Percentiles rank a stretch among this genome's conserved stretches.
Conservation (phyloP, 805 yeast species). For the Candida yuanshanica region DNA sequence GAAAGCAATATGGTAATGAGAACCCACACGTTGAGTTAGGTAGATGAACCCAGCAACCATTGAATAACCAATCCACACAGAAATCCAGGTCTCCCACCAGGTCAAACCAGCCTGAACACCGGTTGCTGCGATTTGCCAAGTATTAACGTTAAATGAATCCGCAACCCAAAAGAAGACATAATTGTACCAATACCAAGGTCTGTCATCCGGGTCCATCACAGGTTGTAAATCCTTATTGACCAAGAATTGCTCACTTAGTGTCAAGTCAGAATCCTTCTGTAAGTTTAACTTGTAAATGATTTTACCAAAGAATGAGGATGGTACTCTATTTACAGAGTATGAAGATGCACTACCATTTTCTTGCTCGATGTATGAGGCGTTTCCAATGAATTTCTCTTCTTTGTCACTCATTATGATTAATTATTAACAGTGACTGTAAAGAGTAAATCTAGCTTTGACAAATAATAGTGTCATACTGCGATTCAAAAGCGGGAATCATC, state of each 20-base stretch:
- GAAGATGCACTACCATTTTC: slow-evolving; percentile 9
- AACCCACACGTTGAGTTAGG: slow-evolving; percentile 72
- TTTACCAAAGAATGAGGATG: slow-evolving; percentile 1
- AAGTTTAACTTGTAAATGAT: slow-evolving; percentile 13
- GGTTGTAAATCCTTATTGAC: slow-evolving; percentile 75
- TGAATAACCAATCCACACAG: slow-evolving; percentile 81
- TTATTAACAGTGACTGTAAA: not conserved
- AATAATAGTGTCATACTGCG: not conserved
- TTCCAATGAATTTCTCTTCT: not conserved
- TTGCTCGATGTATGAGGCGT: slow-evolving; percentile 4
- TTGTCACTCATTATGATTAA: not conserved
- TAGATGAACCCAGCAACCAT: slow-evolving; percentile 66
- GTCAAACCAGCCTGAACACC: slow-evolving; percentile 72
- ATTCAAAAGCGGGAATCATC: not conserved
- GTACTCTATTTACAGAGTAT: not conserved
- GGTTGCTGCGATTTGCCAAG: slow-evolving; percentile 89
- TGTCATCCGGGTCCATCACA: slow-evolving; percentile 56
- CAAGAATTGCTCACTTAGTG: slow-evolving; percentile 58
- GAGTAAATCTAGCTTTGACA: too few species aligned
- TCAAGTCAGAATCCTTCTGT: slow-evolving; percentile 30
- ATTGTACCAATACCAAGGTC: slow-evolving; percentile 85
- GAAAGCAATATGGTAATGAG: slow-evolving; percentile 75
- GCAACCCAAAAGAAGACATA: slow-evolving; percentile 82
- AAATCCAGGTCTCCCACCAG: slow-evolving; percentile 91
- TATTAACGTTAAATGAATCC: slow-evolving; percentile 83